Evolutionary conservation across 371 early-diverging fungal genomes (phyloP).

Genomic region (Circinella umbellata): DNA sequence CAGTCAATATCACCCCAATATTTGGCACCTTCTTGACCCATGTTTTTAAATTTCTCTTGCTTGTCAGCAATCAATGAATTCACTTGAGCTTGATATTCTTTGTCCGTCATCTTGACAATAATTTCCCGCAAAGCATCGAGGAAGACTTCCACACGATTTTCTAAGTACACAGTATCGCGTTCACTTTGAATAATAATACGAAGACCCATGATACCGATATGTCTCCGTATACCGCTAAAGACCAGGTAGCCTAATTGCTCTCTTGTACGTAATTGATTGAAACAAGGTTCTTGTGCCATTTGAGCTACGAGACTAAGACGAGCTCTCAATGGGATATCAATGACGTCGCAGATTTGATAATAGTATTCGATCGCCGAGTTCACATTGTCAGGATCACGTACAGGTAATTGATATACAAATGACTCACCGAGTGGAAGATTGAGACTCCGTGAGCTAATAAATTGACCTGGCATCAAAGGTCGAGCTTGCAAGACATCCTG

Average conservation of each 20-base stretch:
- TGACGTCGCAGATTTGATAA: slow-evolving; percentile 61
- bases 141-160: slow-evolving; percentile 79
- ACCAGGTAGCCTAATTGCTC: slow-evolving; percentile 89
- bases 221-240: slow-evolving; percentile 68
- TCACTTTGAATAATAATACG: slow-evolving; percentile 89
- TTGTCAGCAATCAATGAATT: slow-evolving; percentile 71
- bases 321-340: slow-evolving; percentile 58
- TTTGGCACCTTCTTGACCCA: slow-evolving; percentile 76
- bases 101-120: slow-evolving; percentile 67
- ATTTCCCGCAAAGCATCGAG: slow-evolving; percentile 56
- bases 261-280: slow-evolving; percentile 90
- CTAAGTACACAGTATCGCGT: slow-evolving; percentile 78
- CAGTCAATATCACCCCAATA: slow-evolving; percentile 80
- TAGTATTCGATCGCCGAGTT: slow-evolving; percentile 89
- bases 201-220: slow-evolving; percentile 64
- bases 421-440: slow-evolving; percentile 59
- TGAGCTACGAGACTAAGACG: slow-evolving; percentile 71
- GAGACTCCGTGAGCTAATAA: slow-evolving; percentile 61
- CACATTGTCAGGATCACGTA: slow-evolving; percentile 74
- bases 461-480: slow-evolving; percentile 64
- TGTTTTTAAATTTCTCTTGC: slow-evolving; percentile 83
- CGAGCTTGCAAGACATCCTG: slow-evolving; percentile 56
- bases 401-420: slow-evolving; percentile 56
- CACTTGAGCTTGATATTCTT: slow-evolving; percentile 78
- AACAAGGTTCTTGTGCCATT: slow-evolving; percentile 86